Evolutionary conservation across 2,329 filamentous ascomycete genomes (phyloP), one percentile per base, ranked within the genome.

Genomic region (Amphichorda felina): DNA sequence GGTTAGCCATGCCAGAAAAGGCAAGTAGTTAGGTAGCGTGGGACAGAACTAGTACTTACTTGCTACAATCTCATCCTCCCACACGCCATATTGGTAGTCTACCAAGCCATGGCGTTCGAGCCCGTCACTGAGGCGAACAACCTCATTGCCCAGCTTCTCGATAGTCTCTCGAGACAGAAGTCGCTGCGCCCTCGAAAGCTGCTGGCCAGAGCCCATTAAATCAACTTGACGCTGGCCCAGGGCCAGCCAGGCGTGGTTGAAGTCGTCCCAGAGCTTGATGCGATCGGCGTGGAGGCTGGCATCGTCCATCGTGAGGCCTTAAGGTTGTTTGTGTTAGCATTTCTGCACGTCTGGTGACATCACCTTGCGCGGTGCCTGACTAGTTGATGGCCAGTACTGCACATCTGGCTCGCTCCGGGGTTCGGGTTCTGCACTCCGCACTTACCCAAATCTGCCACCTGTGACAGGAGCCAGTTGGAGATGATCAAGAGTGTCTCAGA

Each of bases 31-130:
- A 19, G 6, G 5, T 11, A 27, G 6, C 33, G 22, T 8, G 16
- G 16, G 25, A 18, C 17, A 25, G 8, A 4, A 16, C 11, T 5
- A 26, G n/a, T n/a, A 69, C 83, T 60, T 66, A 94, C 88, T 71
- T 39, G 74, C 72, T 46, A 91, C 74, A 47, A 96, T 95, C 51
- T 84, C 78, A 53, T 96, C 88, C 59, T 96, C 91, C 75, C 86
- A 93, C 18, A 96, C 84, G 8, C 91, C 91, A 63, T 94, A 93
- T 50, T 96, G 82, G 55, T 96, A 98, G 60, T 98, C 91, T 9
- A 98, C 86, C 33, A 98, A 64, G n/a, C 91, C 91, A 52, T 93
- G 80, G 45, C 82, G 79, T 57, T 96, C 89, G 42, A 96, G 73
- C 34, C 74, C 74, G 53, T 96, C 87, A 53, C 88, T 94, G 34